Percentiles rank a stretch among this genome's conserved stretches.
phyloP scores from a whole-genome alignment of 1,139 yeast species.

The Waltiozyma sp. region DNA sequence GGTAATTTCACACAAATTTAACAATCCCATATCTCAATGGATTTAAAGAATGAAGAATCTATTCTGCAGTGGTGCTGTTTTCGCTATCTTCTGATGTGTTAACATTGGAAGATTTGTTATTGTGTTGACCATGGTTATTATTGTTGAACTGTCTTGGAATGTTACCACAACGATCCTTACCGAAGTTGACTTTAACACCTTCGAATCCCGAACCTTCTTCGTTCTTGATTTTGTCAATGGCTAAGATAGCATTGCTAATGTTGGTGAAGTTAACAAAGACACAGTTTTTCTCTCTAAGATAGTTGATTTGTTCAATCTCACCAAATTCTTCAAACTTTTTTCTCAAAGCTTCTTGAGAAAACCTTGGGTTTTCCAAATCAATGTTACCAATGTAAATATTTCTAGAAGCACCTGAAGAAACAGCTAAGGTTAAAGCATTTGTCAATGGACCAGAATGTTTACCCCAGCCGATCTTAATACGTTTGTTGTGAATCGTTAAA shows the following conservation, averaged over 20 bases:
- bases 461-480: slow-evolving; percentile 93
- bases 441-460: slow-evolving; percentile 85
- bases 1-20: no score
- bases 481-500: slow-evolving; percentile 65
- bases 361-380: slow-evolving; percentile 26
- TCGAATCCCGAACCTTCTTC: slow-evolving; percentile 36
- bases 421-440: slow-evolving; percentile 71
- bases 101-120: neutral
- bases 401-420: slow-evolving; percentile 90
- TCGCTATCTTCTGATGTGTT: no score
- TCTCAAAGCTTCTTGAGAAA: slow-evolving; percentile 46
- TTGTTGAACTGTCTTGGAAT: slow-evolving; percentile 26
- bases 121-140: slow-evolving; percentile 3
- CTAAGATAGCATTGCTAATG: slow-evolving; percentile 77
- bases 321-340: slow-evolving; percentile 75
- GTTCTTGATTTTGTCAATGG: slow-evolving; percentile 47
- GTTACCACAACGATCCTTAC: slow-evolving; percentile 80
- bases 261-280: slow-evolving; percentile 89
- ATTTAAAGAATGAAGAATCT: no score
- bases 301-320: slow-evolving; percentile 89
- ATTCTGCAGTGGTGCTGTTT: no score
- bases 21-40: no score
- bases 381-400: slow-evolving; percentile 79
- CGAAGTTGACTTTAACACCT: slow-evolving; percentile 64
- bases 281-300: slow-evolving; percentile 72